Evolutionary conservation across 129 eudicot genomes (phyloP).

Genomic region (Centella asiatica): DNA sequence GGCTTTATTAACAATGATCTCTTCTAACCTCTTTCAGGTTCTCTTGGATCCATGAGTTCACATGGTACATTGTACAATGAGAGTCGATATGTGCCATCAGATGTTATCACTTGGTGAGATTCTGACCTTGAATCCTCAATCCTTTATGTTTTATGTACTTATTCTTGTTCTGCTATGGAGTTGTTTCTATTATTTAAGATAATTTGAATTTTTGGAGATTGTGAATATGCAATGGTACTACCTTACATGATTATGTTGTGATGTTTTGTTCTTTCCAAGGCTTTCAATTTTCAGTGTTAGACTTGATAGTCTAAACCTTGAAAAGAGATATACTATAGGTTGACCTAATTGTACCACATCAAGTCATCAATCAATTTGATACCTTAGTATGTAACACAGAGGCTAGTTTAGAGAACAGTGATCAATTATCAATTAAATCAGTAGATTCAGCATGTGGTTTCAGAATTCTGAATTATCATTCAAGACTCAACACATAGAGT

Average conservation of each 20-base stretch:
- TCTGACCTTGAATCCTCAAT: conserved; percentile 5
- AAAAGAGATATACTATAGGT: too few species aligned
- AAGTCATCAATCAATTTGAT: too few species aligned
- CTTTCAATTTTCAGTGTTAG: too few species aligned
- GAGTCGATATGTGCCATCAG: conserved; percentile 24
- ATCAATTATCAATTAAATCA: neutral
- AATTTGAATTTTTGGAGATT: neutral
- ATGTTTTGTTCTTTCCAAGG: too few species aligned
- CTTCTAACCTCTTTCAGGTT: conserved; percentile 40
- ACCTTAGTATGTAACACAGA: too few species aligned
- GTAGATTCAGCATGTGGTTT: neutral
- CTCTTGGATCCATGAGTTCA: conserved; percentile 84
- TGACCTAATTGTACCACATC: too few species aligned
- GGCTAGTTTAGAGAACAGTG: too few species aligned
- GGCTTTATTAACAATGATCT: neutral
- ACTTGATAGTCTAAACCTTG: too few species aligned
- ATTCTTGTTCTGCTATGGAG: neutral
- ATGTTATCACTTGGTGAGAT: conserved; percentile 67
- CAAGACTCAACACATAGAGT: neutral
- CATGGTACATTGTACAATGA: conserved; percentile 76
- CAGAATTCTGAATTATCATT: too few species aligned
- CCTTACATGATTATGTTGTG: neutral
- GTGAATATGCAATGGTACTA: neutral
- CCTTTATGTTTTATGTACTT: neutral
- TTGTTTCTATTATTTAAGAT: neutral